phyloP scores from a whole-genome alignment of 1,284 basidiomycete species.

The Singerocomus rubriflavus region DNA sequence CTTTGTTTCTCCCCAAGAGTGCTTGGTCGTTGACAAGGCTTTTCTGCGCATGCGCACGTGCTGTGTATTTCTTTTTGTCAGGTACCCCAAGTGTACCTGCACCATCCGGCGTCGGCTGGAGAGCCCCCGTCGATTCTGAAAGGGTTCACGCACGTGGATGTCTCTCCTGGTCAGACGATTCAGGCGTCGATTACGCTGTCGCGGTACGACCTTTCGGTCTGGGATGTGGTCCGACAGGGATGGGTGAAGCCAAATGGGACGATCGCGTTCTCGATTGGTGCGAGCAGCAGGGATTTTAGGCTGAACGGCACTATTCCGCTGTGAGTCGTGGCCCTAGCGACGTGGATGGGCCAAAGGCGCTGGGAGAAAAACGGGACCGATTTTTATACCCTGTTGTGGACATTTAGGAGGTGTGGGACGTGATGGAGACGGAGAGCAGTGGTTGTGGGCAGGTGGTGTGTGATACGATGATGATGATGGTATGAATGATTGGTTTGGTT shows the following conservation, averaged over 20 bases:
- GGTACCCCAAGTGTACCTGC: conserved; percentile 66
- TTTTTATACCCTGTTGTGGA: no score
- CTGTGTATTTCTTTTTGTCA: conserved; percentile 18
- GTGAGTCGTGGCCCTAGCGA: conserved; percentile 11
- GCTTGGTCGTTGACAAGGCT: background rate
- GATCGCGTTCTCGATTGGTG: conserved; percentile 46
- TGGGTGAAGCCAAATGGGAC: conserved; percentile 45
- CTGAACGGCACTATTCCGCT: conserved; percentile 38
- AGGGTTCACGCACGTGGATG: conserved; percentile 60
- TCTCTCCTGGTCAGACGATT: conserved; percentile 46
- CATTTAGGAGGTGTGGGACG: no score
- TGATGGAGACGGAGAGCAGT: no score
- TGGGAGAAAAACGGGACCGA: no score
- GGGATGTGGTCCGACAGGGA: conserved; percentile 51
- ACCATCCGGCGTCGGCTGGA: conserved; percentile 52
- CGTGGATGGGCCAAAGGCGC: no score
- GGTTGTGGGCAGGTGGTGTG: no score
- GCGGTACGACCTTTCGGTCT: conserved; percentile 61
- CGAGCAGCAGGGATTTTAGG: conserved; percentile 51
- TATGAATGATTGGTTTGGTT: no score
- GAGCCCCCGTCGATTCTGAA: conserved; percentile 62
- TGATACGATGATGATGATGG: no score
- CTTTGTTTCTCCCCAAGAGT: background rate
- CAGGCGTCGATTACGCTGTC: conserved; percentile 56
- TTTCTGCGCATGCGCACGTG: no score